Evolutionary conservation across 306 rosid genomes (phyloP).

Genomic region (Purshia tridentata): DNA sequence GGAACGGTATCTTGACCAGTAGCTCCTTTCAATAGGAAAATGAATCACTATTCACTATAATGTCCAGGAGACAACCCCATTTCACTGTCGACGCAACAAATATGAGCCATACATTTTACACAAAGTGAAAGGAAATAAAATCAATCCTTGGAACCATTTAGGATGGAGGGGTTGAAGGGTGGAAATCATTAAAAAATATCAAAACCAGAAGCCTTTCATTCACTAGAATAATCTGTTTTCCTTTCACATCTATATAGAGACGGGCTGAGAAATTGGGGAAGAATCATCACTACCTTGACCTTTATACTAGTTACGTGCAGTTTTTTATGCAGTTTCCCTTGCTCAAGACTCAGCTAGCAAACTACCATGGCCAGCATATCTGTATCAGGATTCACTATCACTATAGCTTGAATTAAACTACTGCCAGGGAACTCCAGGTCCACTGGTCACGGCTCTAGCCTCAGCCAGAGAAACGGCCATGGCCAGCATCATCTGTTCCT

Average conservation of each 20-base stretch:
- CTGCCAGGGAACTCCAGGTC: constrained; percentile 74
- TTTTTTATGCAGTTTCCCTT: constrained; percentile 33
- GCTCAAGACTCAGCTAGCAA: constrained; percentile 37
- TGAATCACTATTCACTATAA: background rate
- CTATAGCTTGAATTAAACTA: constrained; percentile 37
- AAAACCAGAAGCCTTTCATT: constrained; percentile 44
- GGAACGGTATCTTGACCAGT: background rate
- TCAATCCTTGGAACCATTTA: background rate
- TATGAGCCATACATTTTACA: constrained; percentile 3
- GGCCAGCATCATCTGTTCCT: constrained; percentile 99
- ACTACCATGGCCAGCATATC: constrained; percentile 35
- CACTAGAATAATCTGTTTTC: constrained; percentile 55
- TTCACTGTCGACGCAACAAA: background rate
- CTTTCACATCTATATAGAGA: constrained; percentile 47
- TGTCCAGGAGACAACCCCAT: background rate
- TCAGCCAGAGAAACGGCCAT: constrained; percentile 94
- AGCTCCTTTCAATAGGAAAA: too few species aligned
- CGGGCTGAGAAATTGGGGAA: constrained; percentile 26
- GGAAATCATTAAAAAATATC: background rate
- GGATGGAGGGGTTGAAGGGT: background rate
- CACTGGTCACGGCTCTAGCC: constrained; percentile 64
- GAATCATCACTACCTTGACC: constrained; percentile 49
- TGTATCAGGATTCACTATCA: constrained; percentile 30
- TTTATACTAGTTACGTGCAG: constrained; percentile 35
- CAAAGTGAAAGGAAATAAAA: background rate